Evolutionary conservation across 75 land plant species (phyloP).

Genomic region (Picea glauca): DNA sequence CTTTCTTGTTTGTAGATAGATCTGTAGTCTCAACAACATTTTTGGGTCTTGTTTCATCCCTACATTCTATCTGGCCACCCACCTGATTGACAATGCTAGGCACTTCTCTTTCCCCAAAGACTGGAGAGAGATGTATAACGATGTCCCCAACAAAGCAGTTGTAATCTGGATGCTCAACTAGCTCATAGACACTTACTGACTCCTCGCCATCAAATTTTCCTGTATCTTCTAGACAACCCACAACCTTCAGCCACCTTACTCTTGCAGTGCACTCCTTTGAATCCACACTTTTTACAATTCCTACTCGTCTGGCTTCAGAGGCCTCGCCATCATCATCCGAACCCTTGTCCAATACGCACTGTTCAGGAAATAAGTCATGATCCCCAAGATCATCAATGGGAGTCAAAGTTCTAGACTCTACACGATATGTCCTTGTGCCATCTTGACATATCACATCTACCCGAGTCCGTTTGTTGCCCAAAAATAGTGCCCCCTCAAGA

Average conservation of each 20-base stretch:
- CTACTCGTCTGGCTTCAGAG: constrained; percentile 54
- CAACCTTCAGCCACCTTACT: constrained; percentile 77
- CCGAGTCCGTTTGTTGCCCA: constrained; percentile 60
- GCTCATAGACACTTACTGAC: constrained; percentile 91
- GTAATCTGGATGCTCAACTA: constrained; percentile 83
- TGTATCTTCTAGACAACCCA: constrained; percentile 57
- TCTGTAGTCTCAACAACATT: too few species aligned
- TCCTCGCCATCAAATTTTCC: constrained; percentile 72
- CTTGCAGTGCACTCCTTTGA: constrained; percentile 83
- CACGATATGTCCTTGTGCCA: constrained; percentile 51
- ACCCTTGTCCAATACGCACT: too few species aligned
- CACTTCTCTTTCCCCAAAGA: too few species aligned
- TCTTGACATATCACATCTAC: constrained; percentile 95
- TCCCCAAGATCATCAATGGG: too few species aligned
- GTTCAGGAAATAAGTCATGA: too few species aligned
- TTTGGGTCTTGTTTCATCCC: too few species aligned
- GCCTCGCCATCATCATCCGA: constrained; percentile 37
- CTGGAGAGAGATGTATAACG: too few species aligned
- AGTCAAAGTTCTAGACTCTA: too few species aligned
- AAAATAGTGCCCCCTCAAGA: constrained; percentile 59
- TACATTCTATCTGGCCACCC: too few species aligned
- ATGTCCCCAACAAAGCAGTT: too few species aligned
- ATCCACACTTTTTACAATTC: constrained; percentile 84
- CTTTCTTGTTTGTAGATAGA: too few species aligned
- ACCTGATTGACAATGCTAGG: too few species aligned